These are phyloP conservation scores for Cladobotryum mycophilum DNA, from an alignment of 2,329 filamentous ascomycete genomes.

Conservation along the genomic window DNA sequence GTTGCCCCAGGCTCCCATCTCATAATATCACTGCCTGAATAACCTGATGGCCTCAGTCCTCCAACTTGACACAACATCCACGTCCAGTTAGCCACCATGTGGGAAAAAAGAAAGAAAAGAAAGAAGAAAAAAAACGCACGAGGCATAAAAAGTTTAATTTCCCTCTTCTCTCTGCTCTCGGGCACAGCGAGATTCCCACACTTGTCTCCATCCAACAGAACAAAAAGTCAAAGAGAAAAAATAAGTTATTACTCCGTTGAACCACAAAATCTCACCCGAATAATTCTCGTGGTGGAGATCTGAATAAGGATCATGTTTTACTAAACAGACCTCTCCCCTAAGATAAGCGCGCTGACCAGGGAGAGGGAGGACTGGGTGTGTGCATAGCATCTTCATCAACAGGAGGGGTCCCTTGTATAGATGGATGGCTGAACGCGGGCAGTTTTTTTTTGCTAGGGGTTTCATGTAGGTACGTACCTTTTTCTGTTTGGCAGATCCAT, in stretches of 20 bases:
- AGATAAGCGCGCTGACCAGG: too few relatives aligned
- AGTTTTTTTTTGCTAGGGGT: too few relatives aligned
- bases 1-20: neutral
- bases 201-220: neutral
- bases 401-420: neutral
- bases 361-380: neutral
- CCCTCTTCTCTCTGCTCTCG: neutral
- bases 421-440: too few relatives aligned
- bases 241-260: too few relatives aligned
- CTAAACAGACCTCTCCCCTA: neutral
- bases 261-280: conserved; percentile 3
- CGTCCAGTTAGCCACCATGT: conserved; percentile 9
- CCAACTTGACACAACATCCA: neutral
- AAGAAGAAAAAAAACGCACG: neutral
- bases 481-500: conserved; percentile 11
- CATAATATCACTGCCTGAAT: neutral
- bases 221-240: too few relatives aligned
- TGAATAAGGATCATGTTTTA: neutral
- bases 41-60: neutral
- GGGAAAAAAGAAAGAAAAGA: conserved; percentile 1
- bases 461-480: too few relatives aligned
- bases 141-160: too few relatives aligned
- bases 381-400: too few relatives aligned
- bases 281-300: conserved; percentile 8
- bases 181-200: neutral